Conservation (phyloP, 1,284 basidiomycete genomes). For the Leccinum fallax region DNA sequence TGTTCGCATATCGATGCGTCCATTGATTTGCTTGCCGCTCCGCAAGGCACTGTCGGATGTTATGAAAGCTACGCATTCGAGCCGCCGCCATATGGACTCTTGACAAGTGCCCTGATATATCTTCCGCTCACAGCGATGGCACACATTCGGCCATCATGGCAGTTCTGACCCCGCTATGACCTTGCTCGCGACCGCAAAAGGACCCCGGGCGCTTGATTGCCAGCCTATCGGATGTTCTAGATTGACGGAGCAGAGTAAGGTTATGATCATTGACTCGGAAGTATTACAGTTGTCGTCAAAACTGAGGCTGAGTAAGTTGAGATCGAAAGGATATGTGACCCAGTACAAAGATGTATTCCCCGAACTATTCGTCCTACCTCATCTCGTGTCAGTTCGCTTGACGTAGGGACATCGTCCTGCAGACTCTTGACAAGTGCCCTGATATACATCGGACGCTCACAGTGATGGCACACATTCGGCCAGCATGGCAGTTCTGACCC, state of each 20-base stretch:
- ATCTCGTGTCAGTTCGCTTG: neutral
- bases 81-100: neutral
- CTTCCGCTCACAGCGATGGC: neutral
- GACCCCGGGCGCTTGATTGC: neutral
- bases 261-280: neutral
- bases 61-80: slow-evolving; percentile 1
- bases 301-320: neutral
- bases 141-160: neutral
- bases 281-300: neutral
- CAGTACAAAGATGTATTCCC: neutral
- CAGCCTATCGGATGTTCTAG: neutral
- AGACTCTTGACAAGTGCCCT: neutral
- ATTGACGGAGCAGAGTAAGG: neutral
- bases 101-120: neutral
- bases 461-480: neutral
- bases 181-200: neutral
- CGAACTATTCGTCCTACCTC: neutral
- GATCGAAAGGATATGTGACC: neutral
- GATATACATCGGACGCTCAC: neutral
- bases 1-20: neutral
- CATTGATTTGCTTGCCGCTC: neutral
- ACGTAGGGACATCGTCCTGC: neutral
- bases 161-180: neutral
- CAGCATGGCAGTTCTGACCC: neutral
- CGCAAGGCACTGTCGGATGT: neutral